Base-by-base conservation (phyloP, 2,329 filamentous ascomycete species). In the Triangularia setosa region DNA sequence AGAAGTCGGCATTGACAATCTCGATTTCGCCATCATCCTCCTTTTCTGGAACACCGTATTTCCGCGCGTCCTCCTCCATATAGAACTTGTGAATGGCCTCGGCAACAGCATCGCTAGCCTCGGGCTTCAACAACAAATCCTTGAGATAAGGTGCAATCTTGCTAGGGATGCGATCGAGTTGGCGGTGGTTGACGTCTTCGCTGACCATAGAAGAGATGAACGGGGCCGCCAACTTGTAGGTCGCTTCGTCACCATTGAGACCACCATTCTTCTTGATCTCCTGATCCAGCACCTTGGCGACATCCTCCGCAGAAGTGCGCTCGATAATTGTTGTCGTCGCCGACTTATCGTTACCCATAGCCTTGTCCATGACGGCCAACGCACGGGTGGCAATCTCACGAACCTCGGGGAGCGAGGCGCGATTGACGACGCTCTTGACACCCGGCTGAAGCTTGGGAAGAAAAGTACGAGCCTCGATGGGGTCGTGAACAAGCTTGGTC, bases 1-100 rank as follows among this genome's bases (percentile, higher is more conserved):
- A 99, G 81, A 99, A 99, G 75, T 95, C 90, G 55, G 95, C 94
- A 73, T 99, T 98, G 75, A 99, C 95, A 74, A 99, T 97, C 78
- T 98, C 95, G 23, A 90, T 83, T 79, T 99, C 95, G 65, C 93
- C 93, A 66, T 96, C 92, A 66, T 97, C 92, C 67, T 95, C 92
- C 77, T 93, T 91, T 69, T 91, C 84, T 1, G 93, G 91, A 61
- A 90, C 87, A 68, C 93, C 94, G 72, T 87, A 96, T 74, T 92
- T 95, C 77, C 92, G 91, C 73, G 92, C 83, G 70, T 98, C 94
- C 77, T 97, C 93, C 0, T 88, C 88, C 24, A 94, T 74, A 74
- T 91, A 97, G 79, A 89, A 86, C 66, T 88, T 77, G 76, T 96
- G 86, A n/a, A 98, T 81, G 25, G 86, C 87, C 35, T 89, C 84